A percentile compares a stretch with the other conserved stretches of the same genome.
Evolutionary conservation across 2,329 filamentous ascomycete genomes (phyloP).

Genomic region (Alternaria postmessia): DNA sequence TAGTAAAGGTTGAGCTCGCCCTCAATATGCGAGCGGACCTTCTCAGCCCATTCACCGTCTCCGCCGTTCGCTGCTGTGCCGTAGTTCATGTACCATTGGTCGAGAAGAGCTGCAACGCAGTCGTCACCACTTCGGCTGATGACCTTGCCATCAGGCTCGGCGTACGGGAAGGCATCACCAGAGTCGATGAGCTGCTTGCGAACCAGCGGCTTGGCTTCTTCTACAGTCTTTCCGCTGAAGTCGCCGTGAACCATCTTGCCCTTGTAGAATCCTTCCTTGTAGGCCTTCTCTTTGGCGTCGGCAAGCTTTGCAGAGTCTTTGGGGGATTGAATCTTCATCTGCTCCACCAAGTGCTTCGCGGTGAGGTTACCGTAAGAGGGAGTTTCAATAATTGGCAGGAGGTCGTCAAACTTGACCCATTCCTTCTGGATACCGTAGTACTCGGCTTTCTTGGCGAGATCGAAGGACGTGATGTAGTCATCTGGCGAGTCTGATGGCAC

Average conservation of each 20-base stretch:
- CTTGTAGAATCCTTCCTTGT: conserved; percentile 98
- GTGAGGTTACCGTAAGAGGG: conserved; percentile 86
- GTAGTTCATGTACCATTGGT: conserved; percentile 99
- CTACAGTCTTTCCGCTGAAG: conserved; percentile 85
- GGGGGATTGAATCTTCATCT: conserved; percentile 94
- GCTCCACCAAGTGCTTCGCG: conserved; percentile 83
- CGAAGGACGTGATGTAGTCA: conserved; percentile 87
- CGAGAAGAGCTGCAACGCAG: conserved; percentile 90
- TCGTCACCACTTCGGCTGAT: conserved; percentile 89
- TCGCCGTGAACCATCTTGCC: conserved; percentile 88
- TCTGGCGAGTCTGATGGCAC: conserved; percentile 97
- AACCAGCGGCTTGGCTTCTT: conserved; percentile 86
- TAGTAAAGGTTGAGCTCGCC: conserved; percentile 82
- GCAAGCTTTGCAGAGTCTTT: conserved; percentile 92
- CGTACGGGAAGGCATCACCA: conserved; percentile 86
- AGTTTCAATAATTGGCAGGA: conserved; percentile 78
- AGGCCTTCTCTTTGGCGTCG: conserved; percentile 94
- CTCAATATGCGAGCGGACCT: conserved; percentile 58
- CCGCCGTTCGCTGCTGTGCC: conserved; percentile 72
- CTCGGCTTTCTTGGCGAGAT: conserved; percentile 92
- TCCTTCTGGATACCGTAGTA: conserved; percentile 95
- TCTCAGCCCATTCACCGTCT: conserved; percentile 77
- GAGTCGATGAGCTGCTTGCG: conserved; percentile 77
- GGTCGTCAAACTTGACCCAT: conserved; percentile 86
- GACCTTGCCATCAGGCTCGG: conserved; percentile 88